These are phyloP conservation scores for Saccharomycopsis oosterbeekiorum DNA, from an alignment of 805 yeast genomes.

Conservation along the genomic window DNA sequence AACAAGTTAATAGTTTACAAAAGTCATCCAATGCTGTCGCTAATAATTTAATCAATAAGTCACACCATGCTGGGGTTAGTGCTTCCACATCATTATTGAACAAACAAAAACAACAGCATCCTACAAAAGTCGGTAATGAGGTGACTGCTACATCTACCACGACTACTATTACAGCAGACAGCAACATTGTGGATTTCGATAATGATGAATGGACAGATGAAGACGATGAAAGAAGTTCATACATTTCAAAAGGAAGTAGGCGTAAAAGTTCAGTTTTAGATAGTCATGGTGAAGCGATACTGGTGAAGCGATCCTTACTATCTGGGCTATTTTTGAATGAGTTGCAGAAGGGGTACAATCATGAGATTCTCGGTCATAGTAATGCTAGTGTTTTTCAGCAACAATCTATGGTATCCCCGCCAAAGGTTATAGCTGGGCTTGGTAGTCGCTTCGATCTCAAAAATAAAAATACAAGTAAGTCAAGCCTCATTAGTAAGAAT, in stretches of 20 bases:
- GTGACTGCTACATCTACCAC: background rate
- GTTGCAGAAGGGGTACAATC: background rate
- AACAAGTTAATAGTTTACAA: background rate
- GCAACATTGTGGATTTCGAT: constrained; percentile 3
- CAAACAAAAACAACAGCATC: background rate
- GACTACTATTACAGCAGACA: background rate
- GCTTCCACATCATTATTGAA: background rate
- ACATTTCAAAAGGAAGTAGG: background rate
- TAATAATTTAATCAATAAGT: background rate
- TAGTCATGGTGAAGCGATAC: background rate
- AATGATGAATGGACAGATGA: constrained; percentile 18
- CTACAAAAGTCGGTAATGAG: background rate
- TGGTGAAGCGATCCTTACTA: constrained; percentile 10
- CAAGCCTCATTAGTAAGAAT: background rate
- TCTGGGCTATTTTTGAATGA: constrained; percentile 17
- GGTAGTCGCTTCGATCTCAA: background rate
- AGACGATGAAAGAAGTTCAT: constrained; percentile 7
- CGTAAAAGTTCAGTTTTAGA: background rate
- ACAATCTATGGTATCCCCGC: background rate
- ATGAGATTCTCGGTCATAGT: background rate
- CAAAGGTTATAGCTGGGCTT: background rate
- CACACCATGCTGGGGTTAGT: background rate
- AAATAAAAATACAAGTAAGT: background rate
- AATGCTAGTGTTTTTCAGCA: background rate
- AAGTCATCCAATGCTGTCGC: background rate